Conservation (phyloP, 75 land plant genomes). For the Pinus taeda region DNA sequence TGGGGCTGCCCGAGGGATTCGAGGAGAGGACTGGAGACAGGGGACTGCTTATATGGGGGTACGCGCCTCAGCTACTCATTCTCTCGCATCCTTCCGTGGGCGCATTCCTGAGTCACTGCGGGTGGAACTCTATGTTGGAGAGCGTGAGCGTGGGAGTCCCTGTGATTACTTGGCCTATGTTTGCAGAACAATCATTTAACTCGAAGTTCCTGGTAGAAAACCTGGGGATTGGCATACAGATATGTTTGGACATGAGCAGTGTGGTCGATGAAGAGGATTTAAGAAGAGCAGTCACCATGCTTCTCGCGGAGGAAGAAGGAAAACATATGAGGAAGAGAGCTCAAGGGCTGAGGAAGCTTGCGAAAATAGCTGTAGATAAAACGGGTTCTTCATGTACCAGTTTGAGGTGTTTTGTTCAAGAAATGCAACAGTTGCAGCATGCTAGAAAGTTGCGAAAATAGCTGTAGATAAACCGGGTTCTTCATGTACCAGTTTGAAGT, state of each 20-base stretch:
- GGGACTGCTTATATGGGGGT: not conserved
- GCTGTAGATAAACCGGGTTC: not conserved
- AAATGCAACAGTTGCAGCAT: not conserved
- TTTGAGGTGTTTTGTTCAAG: not conserved
- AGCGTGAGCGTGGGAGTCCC: constrained; percentile 17
- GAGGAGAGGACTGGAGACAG: constrained; percentile 5
- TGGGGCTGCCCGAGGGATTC: constrained; percentile 7
- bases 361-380: not conserved
- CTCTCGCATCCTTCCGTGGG: constrained; percentile 7
- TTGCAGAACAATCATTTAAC: constrained; percentile 18
- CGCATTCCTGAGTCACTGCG: constrained; percentile 24
- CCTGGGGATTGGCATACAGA: not conserved
- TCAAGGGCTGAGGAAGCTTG: not conserved
- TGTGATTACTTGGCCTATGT: constrained; percentile 22
- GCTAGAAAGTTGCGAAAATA: not conserved
- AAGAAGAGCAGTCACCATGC: not conserved
- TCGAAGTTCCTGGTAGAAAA: constrained; percentile 10
- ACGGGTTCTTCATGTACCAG: not conserved
- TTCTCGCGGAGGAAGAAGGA: not conserved
- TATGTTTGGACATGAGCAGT: not conserved
- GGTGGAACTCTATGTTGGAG: constrained; percentile 12
- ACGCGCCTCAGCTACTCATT: constrained; percentile 4
- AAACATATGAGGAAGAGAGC: not conserved
- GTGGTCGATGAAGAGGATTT: not conserved
- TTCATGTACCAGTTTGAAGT: not conserved